phyloP scores from a whole-genome alignment of 371 early-diverging fungal genomes.

The Mucor piriformis region DNA sequence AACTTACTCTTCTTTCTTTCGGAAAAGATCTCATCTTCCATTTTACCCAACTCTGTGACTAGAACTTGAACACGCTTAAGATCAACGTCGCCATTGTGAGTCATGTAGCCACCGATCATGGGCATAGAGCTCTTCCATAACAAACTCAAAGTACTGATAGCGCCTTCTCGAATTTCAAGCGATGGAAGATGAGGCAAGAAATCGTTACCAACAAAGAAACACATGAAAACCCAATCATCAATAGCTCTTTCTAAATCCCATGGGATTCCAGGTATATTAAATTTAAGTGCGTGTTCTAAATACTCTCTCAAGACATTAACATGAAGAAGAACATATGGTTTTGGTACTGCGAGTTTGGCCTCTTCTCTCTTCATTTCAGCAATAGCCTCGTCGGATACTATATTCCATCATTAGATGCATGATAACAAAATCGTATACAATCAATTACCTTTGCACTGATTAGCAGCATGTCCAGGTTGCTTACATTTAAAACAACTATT shows the following conservation, averaged over 20 bases:
- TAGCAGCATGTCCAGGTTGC: constrained; percentile 80
- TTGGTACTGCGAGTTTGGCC: constrained; percentile 62
- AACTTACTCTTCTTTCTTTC: constrained; percentile 73
- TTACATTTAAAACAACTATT: constrained; percentile 82
- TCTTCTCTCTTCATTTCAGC: constrained; percentile 43
- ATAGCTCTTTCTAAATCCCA: constrained; percentile 93
- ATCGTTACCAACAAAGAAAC: constrained; percentile 99
- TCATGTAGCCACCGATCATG: constrained; percentile 85
- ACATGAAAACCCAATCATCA: constrained; percentile 99
- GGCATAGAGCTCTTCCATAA: constrained; percentile 85
- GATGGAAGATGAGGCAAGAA: constrained; percentile 99
- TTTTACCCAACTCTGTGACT: constrained; percentile 79
- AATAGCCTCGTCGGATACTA: constrained; percentile 10
- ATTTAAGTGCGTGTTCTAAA: constrained; percentile 82
- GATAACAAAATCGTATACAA: background rate
- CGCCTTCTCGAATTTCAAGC: constrained; percentile 97
- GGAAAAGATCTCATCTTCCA: constrained; percentile 86
- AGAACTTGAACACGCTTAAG: constrained; percentile 77
- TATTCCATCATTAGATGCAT: background rate
- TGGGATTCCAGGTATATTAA: constrained; percentile 63
- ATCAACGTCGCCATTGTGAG: constrained; percentile 84
- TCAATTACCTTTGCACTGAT: constrained; percentile 71
- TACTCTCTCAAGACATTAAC: constrained; percentile 93
- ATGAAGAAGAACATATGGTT: constrained; percentile 91
- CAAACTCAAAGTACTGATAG: constrained; percentile 87